These are phyloP conservation scores for Parastagonospora avenae DNA, from an alignment of 2,329 filamentous ascomycete genomes.

Conservation along the genomic window DNA sequence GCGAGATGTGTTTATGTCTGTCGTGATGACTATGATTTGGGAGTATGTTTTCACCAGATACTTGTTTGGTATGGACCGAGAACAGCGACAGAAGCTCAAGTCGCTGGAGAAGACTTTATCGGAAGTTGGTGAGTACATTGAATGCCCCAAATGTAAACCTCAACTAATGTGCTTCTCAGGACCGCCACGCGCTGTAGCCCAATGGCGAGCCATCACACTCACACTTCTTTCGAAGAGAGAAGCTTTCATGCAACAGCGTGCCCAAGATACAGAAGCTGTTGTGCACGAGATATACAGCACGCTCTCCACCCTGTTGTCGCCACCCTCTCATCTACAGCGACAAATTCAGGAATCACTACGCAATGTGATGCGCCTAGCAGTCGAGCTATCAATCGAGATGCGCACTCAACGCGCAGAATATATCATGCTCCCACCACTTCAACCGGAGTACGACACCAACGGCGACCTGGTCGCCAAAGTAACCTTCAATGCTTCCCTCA, in stretches of 20 bases:
- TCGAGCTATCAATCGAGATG: constrained; percentile 94
- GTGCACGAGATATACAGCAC: constrained; percentile 88
- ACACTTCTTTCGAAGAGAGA: constrained; percentile 82
- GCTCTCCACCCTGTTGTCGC: constrained; percentile 81
- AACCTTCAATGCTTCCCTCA: constrained; percentile 87
- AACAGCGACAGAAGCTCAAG: constrained; percentile 97
- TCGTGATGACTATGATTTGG: constrained; percentile 99
- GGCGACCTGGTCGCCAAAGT: constrained; percentile 89
- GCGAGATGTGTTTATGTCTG: constrained; percentile 96
- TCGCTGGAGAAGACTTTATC: constrained; percentile 87
- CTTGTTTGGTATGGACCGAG: constrained; percentile 96
- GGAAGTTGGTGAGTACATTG: constrained; percentile 67
- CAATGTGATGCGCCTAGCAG: constrained; percentile 85
- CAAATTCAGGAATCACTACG: constrained; percentile 84
- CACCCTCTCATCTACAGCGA: constrained; percentile 77
- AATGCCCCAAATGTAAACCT: not conserved
- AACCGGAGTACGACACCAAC: constrained; percentile 92
- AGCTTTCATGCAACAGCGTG: constrained; percentile 80
- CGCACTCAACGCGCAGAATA: constrained; percentile 95
- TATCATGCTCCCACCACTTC: constrained; percentile 95
- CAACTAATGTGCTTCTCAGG: constrained; percentile 45
- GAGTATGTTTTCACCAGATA: constrained; percentile 98
- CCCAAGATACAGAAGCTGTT: constrained; percentile 93
- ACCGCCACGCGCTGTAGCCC: constrained; percentile 84
- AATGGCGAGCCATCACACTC: constrained; percentile 95